Evolutionary conservation across 805 yeast genomes (phyloP), one percentile per base, ranked within the genome.

Genomic region (Pachysolen tannophilus): DNA sequence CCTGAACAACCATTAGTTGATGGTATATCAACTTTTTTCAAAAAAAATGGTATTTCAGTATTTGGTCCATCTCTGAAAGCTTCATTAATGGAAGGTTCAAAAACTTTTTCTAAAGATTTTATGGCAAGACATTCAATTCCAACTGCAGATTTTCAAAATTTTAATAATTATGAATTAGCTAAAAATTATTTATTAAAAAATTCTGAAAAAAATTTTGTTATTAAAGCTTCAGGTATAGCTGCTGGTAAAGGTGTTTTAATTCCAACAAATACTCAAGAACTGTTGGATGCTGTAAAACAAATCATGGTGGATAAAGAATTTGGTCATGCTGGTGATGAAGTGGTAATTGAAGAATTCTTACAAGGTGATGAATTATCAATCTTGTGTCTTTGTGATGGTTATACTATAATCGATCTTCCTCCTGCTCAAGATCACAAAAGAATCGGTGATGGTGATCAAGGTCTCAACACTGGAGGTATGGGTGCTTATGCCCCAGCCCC

Each of bases 401-500:
- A 92, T 66, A 75, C 94, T 8, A 80, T 78, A 52, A 74, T 78
- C 55, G 88, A 85, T 55, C 72, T 92, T 40, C 99, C 99, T 28
- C 84, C 97, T 30, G 96, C 97, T 19, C 99, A 92, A 64, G 99
- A 92, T 56, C 99, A 92, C 64, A 92, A 92, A 66, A 79, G 98
- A 58, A 72, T 82, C 47, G 94, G 94, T 37, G 85, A 94, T 51
- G 88, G 88, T 41, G 99, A 92, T 58, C 66, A 77, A 26, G 99
- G 99, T 18, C 70, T 90, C 43, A 92, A 92, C 64, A 92, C 99
- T 26, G 99, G 99, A 47, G 99, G 99, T 44, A 92, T 92, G 99
- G 99, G 99, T 44, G 95, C 97, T 6, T 92, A 92, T 53, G 92
- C 97, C 6, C 99, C 99, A 21, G 94, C 97, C 8, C 98, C 98